These are phyloP conservation scores for Tolypocladium inflatum DNA, from an alignment of 2,329 filamentous ascomycete genomes.

Conservation along the genomic window DNA sequence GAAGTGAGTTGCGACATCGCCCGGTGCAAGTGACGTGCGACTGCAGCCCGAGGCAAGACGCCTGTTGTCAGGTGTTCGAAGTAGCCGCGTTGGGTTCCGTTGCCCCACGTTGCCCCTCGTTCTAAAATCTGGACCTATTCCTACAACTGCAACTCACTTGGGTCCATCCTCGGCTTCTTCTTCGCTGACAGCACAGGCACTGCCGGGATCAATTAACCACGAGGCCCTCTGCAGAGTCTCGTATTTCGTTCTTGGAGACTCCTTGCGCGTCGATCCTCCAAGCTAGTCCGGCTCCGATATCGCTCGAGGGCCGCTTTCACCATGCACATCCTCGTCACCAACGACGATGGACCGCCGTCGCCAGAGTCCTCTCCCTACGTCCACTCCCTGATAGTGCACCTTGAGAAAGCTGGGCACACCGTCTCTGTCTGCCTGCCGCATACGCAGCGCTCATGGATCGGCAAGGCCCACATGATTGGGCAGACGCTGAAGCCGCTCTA, in stretches of 20 bases:
- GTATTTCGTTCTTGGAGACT: not conserved
- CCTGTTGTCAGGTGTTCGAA: not conserved
- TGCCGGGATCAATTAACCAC: not conserved
- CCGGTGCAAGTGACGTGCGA: not conserved
- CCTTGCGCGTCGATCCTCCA: too few species aligned
- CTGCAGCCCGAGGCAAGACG: not conserved
- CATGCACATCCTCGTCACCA: slow-evolving; percentile 60
- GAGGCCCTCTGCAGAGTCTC: not conserved
- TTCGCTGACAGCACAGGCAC: not conserved
- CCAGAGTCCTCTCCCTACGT: slow-evolving; percentile 72
- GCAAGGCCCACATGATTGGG: slow-evolving; percentile 93
- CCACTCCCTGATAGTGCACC: slow-evolving; percentile 60
- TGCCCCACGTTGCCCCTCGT: slow-evolving; percentile 1
- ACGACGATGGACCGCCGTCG: slow-evolving; percentile 76
- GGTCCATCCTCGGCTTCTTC: not conserved
- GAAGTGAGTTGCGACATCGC: not conserved
- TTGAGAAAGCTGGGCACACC: slow-evolving; percentile 68
- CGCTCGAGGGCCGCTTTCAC: slow-evolving; percentile 8
- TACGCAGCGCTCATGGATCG: slow-evolving; percentile 93
- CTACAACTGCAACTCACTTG: not conserved
- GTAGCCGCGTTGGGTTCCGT: not conserved
- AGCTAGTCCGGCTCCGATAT: not conserved
- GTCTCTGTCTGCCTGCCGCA: slow-evolving; percentile 89
- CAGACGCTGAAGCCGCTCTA: slow-evolving; percentile 77
- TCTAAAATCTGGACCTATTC: not conserved